Conservation (phyloP, 2,329 filamentous ascomycete species). For the Thermothelomyces thermophilus region DNA sequence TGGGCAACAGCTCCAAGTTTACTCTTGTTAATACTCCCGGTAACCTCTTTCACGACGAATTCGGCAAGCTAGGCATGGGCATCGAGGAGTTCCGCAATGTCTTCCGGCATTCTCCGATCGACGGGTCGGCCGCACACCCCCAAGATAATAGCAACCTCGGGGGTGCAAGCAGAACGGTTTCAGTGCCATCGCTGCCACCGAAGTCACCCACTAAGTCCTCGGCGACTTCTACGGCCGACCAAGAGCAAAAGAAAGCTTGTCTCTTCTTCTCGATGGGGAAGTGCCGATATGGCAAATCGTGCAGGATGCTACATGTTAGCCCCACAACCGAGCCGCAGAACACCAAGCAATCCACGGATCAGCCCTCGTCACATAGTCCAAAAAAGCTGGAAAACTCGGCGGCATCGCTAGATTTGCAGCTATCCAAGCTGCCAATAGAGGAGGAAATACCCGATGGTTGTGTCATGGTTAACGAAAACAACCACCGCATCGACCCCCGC, state of each 20-base stretch:
- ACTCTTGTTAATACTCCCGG: slow-evolving; percentile 42
- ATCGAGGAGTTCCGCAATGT: slow-evolving; percentile 46
- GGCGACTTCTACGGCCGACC: neutral
- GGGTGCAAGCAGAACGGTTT: neutral
- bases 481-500: slow-evolving; percentile 28
- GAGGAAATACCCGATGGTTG: slow-evolving; percentile 25
- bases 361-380: neutral
- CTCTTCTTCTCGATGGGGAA: slow-evolving; percentile 26
- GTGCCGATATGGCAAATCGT: slow-evolving; percentile 27
- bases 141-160: neutral
- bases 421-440: slow-evolving; percentile 19
- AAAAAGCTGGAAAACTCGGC: neutral
- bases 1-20: slow-evolving; percentile 42
- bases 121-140: slow-evolving; percentile 1
- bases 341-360: neutral
- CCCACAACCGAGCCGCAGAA: neutral
- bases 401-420: slow-evolving; percentile 7
- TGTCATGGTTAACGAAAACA: slow-evolving; percentile 26
- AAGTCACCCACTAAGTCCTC: neutral
- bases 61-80: slow-evolving; percentile 43
- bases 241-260: slow-evolving; percentile 23
- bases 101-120: slow-evolving; percentile 35
- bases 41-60: slow-evolving; percentile 41
- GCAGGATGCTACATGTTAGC: slow-evolving; percentile 26
- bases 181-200: neutral